phyloP scores from a whole-genome alignment of 208 protist species.

The Herpetomonas samuelpessoai region DNA sequence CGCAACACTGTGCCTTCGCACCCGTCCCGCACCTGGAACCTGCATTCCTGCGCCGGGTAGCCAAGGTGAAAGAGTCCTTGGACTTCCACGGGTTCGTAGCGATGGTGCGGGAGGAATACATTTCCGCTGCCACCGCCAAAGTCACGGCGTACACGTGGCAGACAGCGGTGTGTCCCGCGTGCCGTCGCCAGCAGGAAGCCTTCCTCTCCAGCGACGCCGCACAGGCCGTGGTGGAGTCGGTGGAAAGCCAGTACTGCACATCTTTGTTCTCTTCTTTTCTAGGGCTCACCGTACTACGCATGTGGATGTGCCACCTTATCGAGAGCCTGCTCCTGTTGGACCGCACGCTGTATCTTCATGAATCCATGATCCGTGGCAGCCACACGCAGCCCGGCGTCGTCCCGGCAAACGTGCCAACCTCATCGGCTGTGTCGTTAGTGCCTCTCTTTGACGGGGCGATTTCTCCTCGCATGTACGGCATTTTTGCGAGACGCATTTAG shows the following conservation, averaged over 20 bases:
- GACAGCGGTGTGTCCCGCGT: constrained; percentile 34
- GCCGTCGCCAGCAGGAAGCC: constrained; percentile 35
- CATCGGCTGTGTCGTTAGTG: constrained; percentile 69
- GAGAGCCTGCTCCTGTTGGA: constrained; percentile 80
- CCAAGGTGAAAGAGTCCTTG: constrained; percentile 55
- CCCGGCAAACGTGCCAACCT: constrained; percentile 16
- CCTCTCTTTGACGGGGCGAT: constrained; percentile 82
- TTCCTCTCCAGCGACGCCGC: constrained; percentile 19
- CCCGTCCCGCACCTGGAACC: constrained; percentile 69
- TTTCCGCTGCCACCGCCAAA: constrained; percentile 31
- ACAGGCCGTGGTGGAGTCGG: constrained; percentile 17
- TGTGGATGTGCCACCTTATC: constrained; percentile 89
- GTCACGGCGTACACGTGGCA: constrained; percentile 36
- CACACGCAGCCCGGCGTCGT: background rate
- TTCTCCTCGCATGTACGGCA: constrained; percentile 83
- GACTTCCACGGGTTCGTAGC: constrained; percentile 48
- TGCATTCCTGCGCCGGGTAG: constrained; percentile 61
- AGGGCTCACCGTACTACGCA: constrained; percentile 79
- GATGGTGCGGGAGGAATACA: constrained; percentile 54
- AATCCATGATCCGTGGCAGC: constrained; percentile 14
- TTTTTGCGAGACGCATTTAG: constrained; percentile 73
- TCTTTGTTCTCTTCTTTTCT: constrained; percentile 69
- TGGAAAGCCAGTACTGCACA: constrained; percentile 27
- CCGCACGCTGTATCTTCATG: constrained; percentile 69
- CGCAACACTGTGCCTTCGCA: constrained; percentile 26